Conservation (phyloP, 148 eudicot species). For the Rhododendron kiyosumense region DNA sequence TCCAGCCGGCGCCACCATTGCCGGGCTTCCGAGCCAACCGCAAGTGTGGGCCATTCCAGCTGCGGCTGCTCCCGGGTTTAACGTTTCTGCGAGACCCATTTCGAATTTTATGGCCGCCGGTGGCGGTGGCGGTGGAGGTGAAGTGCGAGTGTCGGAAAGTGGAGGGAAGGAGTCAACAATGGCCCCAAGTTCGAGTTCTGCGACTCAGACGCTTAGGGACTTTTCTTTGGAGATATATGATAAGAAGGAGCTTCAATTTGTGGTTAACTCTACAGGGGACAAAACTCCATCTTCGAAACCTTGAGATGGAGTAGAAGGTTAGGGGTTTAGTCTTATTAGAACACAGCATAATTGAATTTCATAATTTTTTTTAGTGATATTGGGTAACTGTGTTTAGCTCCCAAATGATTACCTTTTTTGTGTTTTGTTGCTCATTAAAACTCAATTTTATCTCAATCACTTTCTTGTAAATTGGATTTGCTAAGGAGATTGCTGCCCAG, state of each 20-base stretch:
- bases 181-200: background rate
- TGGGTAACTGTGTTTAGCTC: background rate
- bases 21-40: constrained; percentile 30
- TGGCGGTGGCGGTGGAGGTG: background rate
- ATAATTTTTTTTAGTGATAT: background rate
- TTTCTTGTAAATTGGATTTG: too few relatives aligned
- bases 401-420: too few relatives aligned
- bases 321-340: too few relatives aligned
- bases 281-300: constrained; percentile 21
- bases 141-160: background rate
- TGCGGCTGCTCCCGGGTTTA: constrained; percentile 30
- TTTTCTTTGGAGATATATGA: constrained; percentile 62
- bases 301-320: background rate
- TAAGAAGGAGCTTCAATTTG: constrained; percentile 71
- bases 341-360: background rate
- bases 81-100: constrained; percentile 40
- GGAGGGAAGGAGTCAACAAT: background rate
- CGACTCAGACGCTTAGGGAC: constrained; percentile 43
- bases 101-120: constrained; percentile 22
- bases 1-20: constrained; percentile 11
- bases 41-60: constrained; percentile 79
- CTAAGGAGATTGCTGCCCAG: too few relatives aligned
- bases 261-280: constrained; percentile 40
- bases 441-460: too few relatives aligned
- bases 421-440: too few relatives aligned